Percentiles rank a stretch among this genome's conserved stretches.
Conservation (phyloP, 1,284 basidiomycete genomes). For the Tremellales sp. region DNA sequence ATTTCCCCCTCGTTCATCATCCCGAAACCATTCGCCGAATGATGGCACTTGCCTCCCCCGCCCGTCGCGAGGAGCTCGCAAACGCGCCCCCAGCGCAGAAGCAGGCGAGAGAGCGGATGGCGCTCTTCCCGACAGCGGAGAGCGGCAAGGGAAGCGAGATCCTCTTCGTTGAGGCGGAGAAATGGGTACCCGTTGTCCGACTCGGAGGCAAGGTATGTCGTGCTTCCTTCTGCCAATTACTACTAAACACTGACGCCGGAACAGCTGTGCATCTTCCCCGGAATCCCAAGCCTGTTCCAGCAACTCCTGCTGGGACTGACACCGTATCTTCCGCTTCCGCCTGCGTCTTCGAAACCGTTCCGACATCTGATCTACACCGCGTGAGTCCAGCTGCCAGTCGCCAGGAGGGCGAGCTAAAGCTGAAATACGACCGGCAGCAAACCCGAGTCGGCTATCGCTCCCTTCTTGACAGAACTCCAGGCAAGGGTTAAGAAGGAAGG, state of each 20-base stretch:
- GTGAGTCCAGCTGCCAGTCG: slow-evolving; percentile 31
- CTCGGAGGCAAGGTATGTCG: slow-evolving; percentile 62
- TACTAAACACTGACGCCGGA: no score
- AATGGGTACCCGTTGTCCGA: slow-evolving; percentile 85
- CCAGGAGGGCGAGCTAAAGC: neutral
- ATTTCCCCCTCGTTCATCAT: slow-evolving; percentile 69
- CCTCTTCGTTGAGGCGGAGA: slow-evolving; percentile 65
- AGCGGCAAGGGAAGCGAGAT: slow-evolving; percentile 57
- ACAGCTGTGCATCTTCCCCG: slow-evolving; percentile 79
- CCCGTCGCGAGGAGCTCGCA: slow-evolving; percentile 55
- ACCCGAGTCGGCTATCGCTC: slow-evolving; percentile 83
- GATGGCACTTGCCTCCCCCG: slow-evolving; percentile 58
- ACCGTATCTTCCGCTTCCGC: slow-evolving; percentile 71
- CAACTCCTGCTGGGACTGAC: slow-evolving; percentile 68
- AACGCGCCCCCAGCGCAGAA: slow-evolving; percentile 67
- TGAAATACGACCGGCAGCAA: slow-evolving; percentile 52
- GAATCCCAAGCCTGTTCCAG: slow-evolving; percentile 82
- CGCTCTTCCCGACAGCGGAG: slow-evolving; percentile 62
- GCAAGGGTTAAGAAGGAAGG: slow-evolving; percentile 67
- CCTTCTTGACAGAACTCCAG: slow-evolving; percentile 76
- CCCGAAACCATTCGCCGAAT: slow-evolving; percentile 76
- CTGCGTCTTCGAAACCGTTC: slow-evolving; percentile 62
- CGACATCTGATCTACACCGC: slow-evolving; percentile 73
- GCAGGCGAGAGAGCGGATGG: slow-evolving; percentile 73
- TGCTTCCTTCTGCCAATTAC: neutral